Evolutionary conservation across 2,329 filamentous ascomycete species (phyloP).

Genomic region (Exophiala phaeomuriformis): DNA sequence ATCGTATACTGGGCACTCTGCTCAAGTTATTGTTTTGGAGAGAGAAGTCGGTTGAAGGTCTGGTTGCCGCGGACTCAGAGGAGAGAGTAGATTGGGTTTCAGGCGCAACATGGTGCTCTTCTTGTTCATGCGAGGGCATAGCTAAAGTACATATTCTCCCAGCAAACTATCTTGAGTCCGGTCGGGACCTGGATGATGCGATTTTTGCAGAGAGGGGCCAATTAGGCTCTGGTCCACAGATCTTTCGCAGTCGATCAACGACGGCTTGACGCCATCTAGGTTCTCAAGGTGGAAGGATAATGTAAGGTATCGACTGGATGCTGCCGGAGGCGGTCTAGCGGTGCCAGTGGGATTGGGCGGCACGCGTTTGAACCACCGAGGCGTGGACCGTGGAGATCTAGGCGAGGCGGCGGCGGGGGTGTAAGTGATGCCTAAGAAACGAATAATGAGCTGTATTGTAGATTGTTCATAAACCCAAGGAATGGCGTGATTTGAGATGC

Average conservation of each 20-base stretch:
- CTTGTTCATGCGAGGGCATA: slow-evolving; percentile 13
- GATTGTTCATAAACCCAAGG: slow-evolving; percentile 3
- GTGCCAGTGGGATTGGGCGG: neutral
- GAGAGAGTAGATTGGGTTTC: slow-evolving; percentile 5
- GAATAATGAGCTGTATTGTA: neutral
- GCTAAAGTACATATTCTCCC: neutral
- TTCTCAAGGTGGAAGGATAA: neutral
- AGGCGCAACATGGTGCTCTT: slow-evolving; percentile 3
- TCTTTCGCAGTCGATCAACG: neutral
- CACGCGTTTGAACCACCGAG: neutral
- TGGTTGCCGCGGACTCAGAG: slow-evolving; percentile 1
- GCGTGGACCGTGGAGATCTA: neutral
- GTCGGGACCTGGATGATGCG: no score
- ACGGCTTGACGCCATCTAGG: neutral
- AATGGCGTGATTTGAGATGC: slow-evolving; percentile 7
- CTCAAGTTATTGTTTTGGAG: neutral
- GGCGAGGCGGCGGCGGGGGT: neutral
- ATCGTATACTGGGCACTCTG: slow-evolving; percentile 20
- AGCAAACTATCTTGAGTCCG: no score
- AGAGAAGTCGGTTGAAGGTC: neutral
- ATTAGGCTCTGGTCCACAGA: neutral
- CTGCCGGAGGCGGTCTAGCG: neutral
- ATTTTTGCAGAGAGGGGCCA: no score
- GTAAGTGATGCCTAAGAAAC: neutral
- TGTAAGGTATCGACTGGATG: no score